Evolutionary conservation across 2,329 filamentous ascomycete genomes (phyloP), one percentile per base, ranked within the genome.

Genomic region (Talaromyces sp.): DNA sequence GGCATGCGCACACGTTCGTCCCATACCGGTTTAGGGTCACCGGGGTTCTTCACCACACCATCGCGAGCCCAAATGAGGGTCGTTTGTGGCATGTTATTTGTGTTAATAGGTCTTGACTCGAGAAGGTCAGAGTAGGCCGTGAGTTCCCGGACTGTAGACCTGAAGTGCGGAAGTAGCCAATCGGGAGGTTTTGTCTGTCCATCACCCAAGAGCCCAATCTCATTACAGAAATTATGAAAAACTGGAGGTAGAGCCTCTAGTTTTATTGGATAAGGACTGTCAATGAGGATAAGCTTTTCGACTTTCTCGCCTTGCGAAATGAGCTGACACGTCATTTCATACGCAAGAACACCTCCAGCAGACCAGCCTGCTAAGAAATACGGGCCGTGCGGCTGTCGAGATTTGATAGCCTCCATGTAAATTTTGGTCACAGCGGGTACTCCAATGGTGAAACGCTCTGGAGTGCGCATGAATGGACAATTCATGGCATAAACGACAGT

Each of bases 331-430:
- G 85, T 82, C 9, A 86, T 85, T 66, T 89, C 86, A 67, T 84
- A 91, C 44, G 88, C 88, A 61, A 87, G 86, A 52, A 91, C 87
- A 36, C 89, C 89, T 19, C 89, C 90, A 1, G 88, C 88, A 19
- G 85, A 90, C 89, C 89, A 92, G 22, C 90, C 90, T 17, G 85
- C 84, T 0, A 92, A 75, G 55, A 82, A 81, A 74, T 90, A 91
- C 0, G 88, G 86, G 0, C 79, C 78, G 10, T 72, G 70, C 2
- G 80, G 76, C 64, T 83, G 78, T 22, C 79, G 72, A 11, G 76
- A 76, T 4, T 74, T 76, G 39, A 82, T 75, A 59, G 81, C 79
- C 6, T 65, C 67, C 19, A 80, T 58, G 59, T 77, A 82, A 2
- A 68, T 68, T 4, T 62, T 61, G 2, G 74, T 72, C 3, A 80